These are phyloP conservation scores for Russula ochroleuca DNA, from an alignment of 768 basidiomycete genomes.

Conservation along the genomic window DNA sequence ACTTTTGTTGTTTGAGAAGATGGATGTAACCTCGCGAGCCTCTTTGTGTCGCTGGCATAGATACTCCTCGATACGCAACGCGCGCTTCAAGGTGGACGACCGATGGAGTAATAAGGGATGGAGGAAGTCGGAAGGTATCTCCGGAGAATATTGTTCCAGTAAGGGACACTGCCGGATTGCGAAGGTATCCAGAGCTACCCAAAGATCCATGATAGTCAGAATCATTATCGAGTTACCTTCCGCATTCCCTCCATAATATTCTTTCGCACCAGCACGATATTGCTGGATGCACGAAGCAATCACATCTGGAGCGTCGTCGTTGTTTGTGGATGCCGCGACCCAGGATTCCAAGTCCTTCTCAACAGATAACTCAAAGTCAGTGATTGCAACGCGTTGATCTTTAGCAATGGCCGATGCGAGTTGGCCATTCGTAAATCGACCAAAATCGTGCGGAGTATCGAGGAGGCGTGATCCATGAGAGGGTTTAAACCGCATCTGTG, in stretches of 20 bases:
- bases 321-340: neutral
- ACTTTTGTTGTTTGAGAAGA: slow-evolving; percentile 8
- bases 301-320: neutral
- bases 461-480: neutral
- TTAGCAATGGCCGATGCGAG: slow-evolving; percentile 1
- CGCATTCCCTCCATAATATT: slow-evolving; percentile 13
- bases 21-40: neutral
- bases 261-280: slow-evolving; percentile 7
- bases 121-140: slow-evolving; percentile 39
- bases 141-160: slow-evolving; percentile 44
- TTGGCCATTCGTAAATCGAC: neutral
- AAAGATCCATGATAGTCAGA: slow-evolving; percentile 45
- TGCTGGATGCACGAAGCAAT: slow-evolving; percentile 20
- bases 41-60: slow-evolving; percentile 5
- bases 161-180: slow-evolving; percentile 38
- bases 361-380: slow-evolving; percentile 17
- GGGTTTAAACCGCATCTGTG: neutral
- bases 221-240: slow-evolving; percentile 38
- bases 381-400: slow-evolving; percentile 4
- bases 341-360: slow-evolving; percentile 4
- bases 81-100: slow-evolving; percentile 6
- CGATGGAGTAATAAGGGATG: slow-evolving; percentile 41
- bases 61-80: slow-evolving; percentile 15
- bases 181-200: slow-evolving; percentile 45
- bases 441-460: neutral